Conservation (phyloP, 306 rosid genomes). For the Canavalia gladiata region DNA sequence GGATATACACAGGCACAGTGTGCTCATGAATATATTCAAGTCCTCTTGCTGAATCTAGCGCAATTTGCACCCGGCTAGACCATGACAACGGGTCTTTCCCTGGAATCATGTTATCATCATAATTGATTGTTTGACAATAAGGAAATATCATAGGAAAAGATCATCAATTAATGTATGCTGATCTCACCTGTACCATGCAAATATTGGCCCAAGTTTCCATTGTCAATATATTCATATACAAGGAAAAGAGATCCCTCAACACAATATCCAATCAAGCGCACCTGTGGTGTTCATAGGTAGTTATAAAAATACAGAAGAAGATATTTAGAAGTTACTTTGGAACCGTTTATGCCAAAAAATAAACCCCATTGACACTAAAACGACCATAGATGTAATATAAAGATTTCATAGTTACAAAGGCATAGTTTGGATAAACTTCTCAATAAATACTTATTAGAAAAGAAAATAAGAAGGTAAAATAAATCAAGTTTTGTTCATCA, state of each 20-base stretch:
- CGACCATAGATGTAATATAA: not conserved
- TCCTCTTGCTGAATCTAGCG: slow-evolving; percentile 93
- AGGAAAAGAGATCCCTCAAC: slow-evolving; percentile 85
- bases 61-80: slow-evolving; percentile 83
- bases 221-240: slow-evolving; percentile 73
- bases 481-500: too few relatives aligned
- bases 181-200: slow-evolving; percentile 80
- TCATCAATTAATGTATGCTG: slow-evolving; percentile 17
- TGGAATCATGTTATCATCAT: slow-evolving; percentile 46
- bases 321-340: not conserved
- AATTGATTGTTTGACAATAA: not conserved
- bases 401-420: not conserved
- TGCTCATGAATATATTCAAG: slow-evolving; percentile 94
- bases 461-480: too few relatives aligned
- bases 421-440: too few relatives aligned
- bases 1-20: slow-evolving; percentile 93
- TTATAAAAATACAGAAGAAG: not conserved
- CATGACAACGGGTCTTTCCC: slow-evolving; percentile 75
- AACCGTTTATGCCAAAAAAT: not conserved
- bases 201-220: slow-evolving; percentile 73
- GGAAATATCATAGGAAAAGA: slow-evolving; percentile 11
- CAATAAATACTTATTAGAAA: too few relatives aligned
- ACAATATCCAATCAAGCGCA: slow-evolving; percentile 93
- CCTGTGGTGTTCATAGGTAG: slow-evolving; percentile 56
- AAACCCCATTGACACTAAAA: not conserved